Evolutionary conservation across 352 stramenopile species (phyloP), one percentile per base, ranked within the genome.

Genomic region (Phytophthora sp.): DNA sequence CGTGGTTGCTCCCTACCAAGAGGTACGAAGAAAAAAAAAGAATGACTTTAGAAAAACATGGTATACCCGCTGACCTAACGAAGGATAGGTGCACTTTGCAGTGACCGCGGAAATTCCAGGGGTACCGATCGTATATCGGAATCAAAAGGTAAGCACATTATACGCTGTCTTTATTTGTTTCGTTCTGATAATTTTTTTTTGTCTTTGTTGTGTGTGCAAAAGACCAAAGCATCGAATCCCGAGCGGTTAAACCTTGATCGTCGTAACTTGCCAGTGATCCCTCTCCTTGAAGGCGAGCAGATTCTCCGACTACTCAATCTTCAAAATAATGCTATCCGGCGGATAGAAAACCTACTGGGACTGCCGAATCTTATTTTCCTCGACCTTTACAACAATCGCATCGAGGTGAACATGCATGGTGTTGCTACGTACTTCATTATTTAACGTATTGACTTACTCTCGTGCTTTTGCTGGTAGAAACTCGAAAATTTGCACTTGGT

Each of bases 301-400:
- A 88, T 90, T 47, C 76, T 98, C 11, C 86, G 91, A 3, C 73
- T 98, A 2, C 77, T 98, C 23, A 98, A 97, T 62, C 72, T 96
- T 23, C 91, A 98, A 69, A 97, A 98, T 76, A 98, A 98, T 65
- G 55, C 79, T 11, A 97, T 98, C 55, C 73, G 65, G 9, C 67
- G 69, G 29, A 97, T 98, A 44, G 78, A 90, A 20, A 96, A 97
- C 65, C 66, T 98, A 15, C 42, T 84, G 7, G 82, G 86, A 16
- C 70, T 98, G 4, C 84, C 86, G 0, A 98, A 96, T 59, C 69
- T 98, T 39, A 97, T 98, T 30, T 98, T 98, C 42, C 66, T 98
- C 0, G 91, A 98, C 38, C 72, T 98, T 13, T 98, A 97, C 77
- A 97, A 98, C 69, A 98, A 98, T 66, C 72, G 86, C 9, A 90